Base-by-base conservation (phyloP, 2,329 filamentous ascomycete genomes). In the Fusarium sp. region DNA sequence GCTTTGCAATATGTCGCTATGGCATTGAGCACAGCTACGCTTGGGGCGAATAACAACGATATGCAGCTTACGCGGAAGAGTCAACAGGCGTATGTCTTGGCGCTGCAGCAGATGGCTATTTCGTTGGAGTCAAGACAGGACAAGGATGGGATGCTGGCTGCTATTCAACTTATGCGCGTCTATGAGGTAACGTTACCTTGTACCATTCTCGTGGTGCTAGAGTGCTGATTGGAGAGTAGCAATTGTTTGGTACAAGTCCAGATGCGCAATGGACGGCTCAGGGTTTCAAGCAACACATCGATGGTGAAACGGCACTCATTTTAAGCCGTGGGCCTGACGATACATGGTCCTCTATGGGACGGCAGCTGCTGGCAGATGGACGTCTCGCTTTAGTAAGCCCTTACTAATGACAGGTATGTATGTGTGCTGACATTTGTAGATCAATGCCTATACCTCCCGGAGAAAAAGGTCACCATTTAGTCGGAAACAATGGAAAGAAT, bases 21-120 rank as follows among this genome's bases (percentile, higher is more conserved):
- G 58, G 65, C 64, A 4, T 13, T 68, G 2, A 68, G 65, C 5
- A 68, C 64, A 1, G 58, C 64, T 5, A 68, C 65, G 0, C 52
- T 68, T 1, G 58, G 58, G 0, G 48, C 65, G 0, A 64, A 20
- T 0, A 59, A 58, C 1, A 51, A 43, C 3, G 58, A 68, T 7
- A 6, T 12, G 1, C 64, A 68, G 6, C 64, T 68, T 13, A 44
- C 41, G 18, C 3, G 3, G 1, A 67, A 59, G 29, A 49, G 64
- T 22, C 65, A 59, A 6, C 40, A 68, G 18, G 58, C 58, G 0
- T 68, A 68, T 18, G 52, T 64, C 0, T 6, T 68, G 4, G 65
- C 64, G 3, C n/a, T 68, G n/a, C 47, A 58, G 8, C 52, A 68
- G 3, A 44, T 68, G 44, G 52, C 58, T 1, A 7, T 10, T 0